Evolutionary conservation across 23 red algal genomes (phyloP).

Genomic region (Chondrus crispus): DNA sequence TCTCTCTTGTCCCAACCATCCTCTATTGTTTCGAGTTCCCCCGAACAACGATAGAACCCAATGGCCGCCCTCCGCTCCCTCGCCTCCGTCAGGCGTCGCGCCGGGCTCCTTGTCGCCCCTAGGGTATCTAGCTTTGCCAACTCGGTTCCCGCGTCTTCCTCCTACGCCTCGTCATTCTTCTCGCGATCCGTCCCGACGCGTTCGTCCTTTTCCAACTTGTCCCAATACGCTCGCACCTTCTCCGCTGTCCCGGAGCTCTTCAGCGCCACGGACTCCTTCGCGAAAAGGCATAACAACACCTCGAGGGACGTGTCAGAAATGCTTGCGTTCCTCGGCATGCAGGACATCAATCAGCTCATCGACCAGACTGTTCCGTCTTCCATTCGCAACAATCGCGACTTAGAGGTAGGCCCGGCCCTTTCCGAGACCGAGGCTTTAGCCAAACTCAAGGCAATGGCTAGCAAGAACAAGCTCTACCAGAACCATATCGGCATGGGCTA

Average conservation of each 20-base stretch:
- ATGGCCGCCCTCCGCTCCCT: constrained; percentile 39
- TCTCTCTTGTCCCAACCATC: too few relatives aligned
- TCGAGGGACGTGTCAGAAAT: constrained; percentile 65
- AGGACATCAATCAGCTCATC: constrained; percentile 81
- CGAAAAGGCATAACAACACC: constrained; percentile 86
- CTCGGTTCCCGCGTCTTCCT: background rate
- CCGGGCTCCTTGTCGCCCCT: constrained; percentile 32
- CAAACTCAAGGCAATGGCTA: constrained; percentile 67
- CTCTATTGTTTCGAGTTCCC: too few relatives aligned
- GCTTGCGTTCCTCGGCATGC: constrained; percentile 64
- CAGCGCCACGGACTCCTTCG: constrained; percentile 74
- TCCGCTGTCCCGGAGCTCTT: constrained; percentile 63
- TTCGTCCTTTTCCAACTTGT: background rate
- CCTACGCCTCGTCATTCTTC: background rate
- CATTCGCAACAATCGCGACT: constrained; percentile 64
- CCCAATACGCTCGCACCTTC: constrained; percentile 37
- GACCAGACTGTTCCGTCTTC: constrained; percentile 79
- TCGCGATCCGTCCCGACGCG: background rate
- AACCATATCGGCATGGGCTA: constrained; percentile 99
- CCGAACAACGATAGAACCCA: too few relatives aligned
- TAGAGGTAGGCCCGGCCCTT: constrained; percentile 66
- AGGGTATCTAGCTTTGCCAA: background rate
- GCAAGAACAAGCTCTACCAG: constrained; percentile 78
- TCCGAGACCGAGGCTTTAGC: constrained; percentile 93
- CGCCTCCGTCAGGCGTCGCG: constrained; percentile 21